phyloP scores from a whole-genome alignment of 257 asterid species.

The Echium plantagineum region DNA sequence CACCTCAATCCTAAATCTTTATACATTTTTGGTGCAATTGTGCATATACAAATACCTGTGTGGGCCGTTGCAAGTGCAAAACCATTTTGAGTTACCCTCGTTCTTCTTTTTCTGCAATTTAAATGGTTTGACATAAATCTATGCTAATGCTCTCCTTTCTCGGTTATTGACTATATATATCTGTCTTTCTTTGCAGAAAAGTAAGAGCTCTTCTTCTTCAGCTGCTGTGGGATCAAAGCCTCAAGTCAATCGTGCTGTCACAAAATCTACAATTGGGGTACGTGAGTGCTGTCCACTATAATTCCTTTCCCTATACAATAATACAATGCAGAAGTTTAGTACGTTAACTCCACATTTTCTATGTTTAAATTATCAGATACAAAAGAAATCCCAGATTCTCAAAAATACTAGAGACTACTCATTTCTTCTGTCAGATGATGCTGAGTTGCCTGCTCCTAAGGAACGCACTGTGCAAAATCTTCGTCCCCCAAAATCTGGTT shows the following conservation, averaged over 20 bases:
- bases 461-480: slow-evolving; percentile 35
- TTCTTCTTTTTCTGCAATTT: too few species aligned
- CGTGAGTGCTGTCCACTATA: neutral
- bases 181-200: slow-evolving; percentile 28
- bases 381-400: slow-evolving; percentile 52
- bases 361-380: slow-evolving; percentile 39
- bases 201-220: slow-evolving; percentile 37
- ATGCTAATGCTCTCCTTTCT: neutral
- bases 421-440: slow-evolving; percentile 70
- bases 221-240: slow-evolving; percentile 27
- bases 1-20: too few species aligned
- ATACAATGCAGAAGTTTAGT: neutral
- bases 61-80: too few species aligned
- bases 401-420: slow-evolving; percentile 87
- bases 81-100: too few species aligned
- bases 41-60: too few species aligned
- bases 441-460: slow-evolving; percentile 47
- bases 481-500: slow-evolving; percentile 60
- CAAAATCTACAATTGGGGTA: slow-evolving; percentile 56
- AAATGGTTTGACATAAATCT: too few species aligned
- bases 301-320: neutral
- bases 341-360: slow-evolving; percentile 1
- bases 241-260: slow-evolving; percentile 20
- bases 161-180: neutral
- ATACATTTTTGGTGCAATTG: too few species aligned